Conservation (phyloP, 2,329 filamentous ascomycete species). For the Raffaelea ambrosiae region DNA sequence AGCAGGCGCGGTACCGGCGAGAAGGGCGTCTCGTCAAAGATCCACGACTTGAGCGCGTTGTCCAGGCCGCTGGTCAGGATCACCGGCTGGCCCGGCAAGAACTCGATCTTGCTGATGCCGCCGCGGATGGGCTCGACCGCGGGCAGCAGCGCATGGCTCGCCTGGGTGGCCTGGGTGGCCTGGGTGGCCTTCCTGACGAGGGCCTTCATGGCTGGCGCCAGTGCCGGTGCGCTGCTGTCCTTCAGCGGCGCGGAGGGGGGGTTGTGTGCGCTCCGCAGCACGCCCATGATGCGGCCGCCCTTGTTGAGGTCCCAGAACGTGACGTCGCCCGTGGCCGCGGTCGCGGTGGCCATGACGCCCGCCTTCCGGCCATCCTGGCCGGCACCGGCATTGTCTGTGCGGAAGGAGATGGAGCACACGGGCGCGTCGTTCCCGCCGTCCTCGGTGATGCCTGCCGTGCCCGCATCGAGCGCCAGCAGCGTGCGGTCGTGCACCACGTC, state of each 20-base stretch:
- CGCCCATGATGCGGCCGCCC: conserved; percentile 76
- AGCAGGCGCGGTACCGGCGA: conserved; percentile 77
- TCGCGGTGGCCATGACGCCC: conserved; percentile 91
- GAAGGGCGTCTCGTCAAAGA: conserved; percentile 88
- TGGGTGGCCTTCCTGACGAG: too few relatives aligned
- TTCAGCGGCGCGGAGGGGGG: conserved; percentile 50
- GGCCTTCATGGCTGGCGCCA: conserved; percentile 30
- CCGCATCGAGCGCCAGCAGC: conserved; percentile 60
- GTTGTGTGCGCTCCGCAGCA: conserved; percentile 82
- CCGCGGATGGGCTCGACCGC: conserved; percentile 56
- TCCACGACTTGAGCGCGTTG: conserved; percentile 93
- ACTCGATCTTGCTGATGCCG: conserved; percentile 81
- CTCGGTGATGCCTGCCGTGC: conserved; percentile 27
- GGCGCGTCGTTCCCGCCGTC: conserved; percentile 40
- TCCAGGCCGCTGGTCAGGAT: conserved; percentile 85
- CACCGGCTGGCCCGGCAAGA: conserved; percentile 80
- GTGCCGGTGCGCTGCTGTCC: too few relatives aligned
- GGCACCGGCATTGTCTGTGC: conserved; percentile 80
- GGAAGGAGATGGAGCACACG: conserved; percentile 79
- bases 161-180: too few relatives aligned
- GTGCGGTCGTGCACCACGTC: conserved; percentile 73
- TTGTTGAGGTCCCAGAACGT: conserved; percentile 95
- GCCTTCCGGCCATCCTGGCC: conserved; percentile 77
- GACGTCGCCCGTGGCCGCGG: conserved; percentile 70
- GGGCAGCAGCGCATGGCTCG: too few relatives aligned